Evolutionary conservation across 2,329 filamentous ascomycete species (phyloP).

Genomic region (Ilyonectria destructans): DNA sequence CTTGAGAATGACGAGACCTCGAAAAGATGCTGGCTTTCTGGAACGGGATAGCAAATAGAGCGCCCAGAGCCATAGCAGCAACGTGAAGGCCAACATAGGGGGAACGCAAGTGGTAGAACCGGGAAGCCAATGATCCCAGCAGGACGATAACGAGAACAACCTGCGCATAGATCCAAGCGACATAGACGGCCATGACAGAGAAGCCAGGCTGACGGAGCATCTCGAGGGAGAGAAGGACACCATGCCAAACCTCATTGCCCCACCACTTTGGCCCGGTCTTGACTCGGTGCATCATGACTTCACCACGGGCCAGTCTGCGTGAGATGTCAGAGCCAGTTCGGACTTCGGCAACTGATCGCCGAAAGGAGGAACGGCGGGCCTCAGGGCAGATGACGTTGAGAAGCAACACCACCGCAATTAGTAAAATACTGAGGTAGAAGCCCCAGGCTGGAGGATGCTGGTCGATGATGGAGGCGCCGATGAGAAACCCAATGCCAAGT

Average conservation of each 20-base stretch:
- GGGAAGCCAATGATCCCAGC: constrained; percentile 80
- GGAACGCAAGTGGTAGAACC: constrained; percentile 76
- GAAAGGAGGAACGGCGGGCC: constrained; percentile 78
- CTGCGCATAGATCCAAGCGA: constrained; percentile 85
- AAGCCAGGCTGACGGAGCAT: constrained; percentile 86
- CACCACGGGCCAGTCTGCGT: constrained; percentile 77
- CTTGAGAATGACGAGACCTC: constrained; percentile 72
- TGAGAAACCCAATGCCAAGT: constrained; percentile 79
- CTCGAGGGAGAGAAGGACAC: constrained; percentile 75
- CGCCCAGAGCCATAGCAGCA: constrained; percentile 77
- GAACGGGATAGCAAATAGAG: constrained; percentile 79
- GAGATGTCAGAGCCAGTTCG: constrained; percentile 68
- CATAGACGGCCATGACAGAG: constrained; percentile 79
- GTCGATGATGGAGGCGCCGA: constrained; percentile 81
- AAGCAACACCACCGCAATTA: constrained; percentile 76
- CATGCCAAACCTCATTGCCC: constrained; percentile 83
- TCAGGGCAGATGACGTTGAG: constrained; percentile 82
- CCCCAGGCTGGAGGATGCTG: constrained; percentile 78
- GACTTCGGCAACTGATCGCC: constrained; percentile 78
- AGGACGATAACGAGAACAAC: constrained; percentile 81
- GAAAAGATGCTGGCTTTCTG: constrained; percentile 81
- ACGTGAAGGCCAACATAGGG: constrained; percentile 78
- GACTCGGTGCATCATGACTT: constrained; percentile 83
- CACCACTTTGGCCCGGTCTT: constrained; percentile 83
- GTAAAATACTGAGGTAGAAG: constrained; percentile 81